Conservation (phyloP, 495 filamentous ascomycete species). For the Thermochaetoides thermophila region DNA sequence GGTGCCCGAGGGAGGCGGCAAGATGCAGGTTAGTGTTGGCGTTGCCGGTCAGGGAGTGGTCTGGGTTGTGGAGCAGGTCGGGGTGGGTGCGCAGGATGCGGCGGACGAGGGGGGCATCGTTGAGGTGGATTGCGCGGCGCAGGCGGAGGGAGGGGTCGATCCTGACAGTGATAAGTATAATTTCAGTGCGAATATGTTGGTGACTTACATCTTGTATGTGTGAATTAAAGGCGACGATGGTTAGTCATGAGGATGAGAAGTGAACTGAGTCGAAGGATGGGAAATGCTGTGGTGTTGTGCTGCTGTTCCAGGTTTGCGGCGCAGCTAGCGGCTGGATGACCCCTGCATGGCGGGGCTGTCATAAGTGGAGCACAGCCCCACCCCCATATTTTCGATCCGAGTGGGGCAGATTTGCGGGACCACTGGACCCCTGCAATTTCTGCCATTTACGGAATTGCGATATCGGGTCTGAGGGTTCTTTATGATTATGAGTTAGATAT, state of each 20-base stretch:
- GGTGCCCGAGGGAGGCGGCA: conserved; percentile 51
- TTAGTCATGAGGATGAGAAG: not conserved
- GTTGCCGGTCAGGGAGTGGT: conserved; percentile 36
- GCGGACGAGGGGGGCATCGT: conserved; percentile 53
- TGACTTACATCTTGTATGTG: not conserved
- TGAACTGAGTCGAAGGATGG: too few relatives aligned
- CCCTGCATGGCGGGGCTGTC: too few relatives aligned
- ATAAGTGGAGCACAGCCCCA: too few relatives aligned
- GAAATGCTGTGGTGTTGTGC: too few relatives aligned
- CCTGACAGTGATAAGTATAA: conserved; percentile 22
- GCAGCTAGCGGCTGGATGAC: too few relatives aligned
- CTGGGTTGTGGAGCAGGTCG: conserved; percentile 53
- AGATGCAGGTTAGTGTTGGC: conserved; percentile 69
- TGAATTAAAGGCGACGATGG: not conserved
- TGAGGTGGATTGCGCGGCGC: conserved; percentile 55
- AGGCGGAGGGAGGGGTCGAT: conserved; percentile 52
- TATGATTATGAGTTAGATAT: too few relatives aligned
- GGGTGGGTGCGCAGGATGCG: conserved; percentile 61
- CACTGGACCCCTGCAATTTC: too few relatives aligned
- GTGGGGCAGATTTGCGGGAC: too few relatives aligned
- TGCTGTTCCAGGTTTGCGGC: too few relatives aligned
- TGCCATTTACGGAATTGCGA: too few relatives aligned
- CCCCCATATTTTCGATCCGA: too few relatives aligned
- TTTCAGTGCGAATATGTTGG: not conserved
- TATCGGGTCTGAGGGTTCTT: too few relatives aligned